phyloP scores from a whole-genome alignment of 148 eudicot genomes.

The Cornus suecica region DNA sequence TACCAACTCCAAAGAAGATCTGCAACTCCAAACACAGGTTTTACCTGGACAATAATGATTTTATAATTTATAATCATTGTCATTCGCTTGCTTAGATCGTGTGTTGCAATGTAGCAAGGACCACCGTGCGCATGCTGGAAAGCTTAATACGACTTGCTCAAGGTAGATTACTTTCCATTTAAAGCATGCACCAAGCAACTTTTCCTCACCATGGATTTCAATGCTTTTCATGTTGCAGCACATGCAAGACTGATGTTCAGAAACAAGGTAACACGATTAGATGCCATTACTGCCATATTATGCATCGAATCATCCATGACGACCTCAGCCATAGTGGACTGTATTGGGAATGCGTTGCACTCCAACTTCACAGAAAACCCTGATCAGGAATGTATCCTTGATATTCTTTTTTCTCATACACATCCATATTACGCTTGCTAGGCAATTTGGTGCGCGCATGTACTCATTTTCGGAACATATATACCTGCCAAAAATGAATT shows the following conservation, averaged over 20 bases:
- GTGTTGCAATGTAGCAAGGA: conserved; percentile 57
- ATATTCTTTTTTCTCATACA: not conserved
- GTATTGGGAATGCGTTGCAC: conserved; percentile 87
- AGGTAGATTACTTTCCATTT: conserved; percentile 21
- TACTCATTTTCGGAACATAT: not conserved
- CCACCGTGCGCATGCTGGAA: conserved; percentile 93
- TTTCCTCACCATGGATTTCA: not conserved
- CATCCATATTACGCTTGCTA: not conserved
- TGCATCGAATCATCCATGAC: conserved; percentile 99
- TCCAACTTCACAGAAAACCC: conserved; percentile 90
- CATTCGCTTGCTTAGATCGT: conserved; percentile 9
- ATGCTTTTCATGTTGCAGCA: conserved; percentile 34
- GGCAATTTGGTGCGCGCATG: not conserved
- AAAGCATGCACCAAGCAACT: not conserved
- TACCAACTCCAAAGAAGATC: conserved; percentile 92
- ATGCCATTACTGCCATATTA: conserved; percentile 88
- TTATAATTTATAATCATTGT: not conserved
- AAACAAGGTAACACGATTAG: conserved; percentile 76
- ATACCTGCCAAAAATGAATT: not conserved
- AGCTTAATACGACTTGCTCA: conserved; percentile 94
- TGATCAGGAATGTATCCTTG: conserved; percentile 76
- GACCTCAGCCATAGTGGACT: conserved; percentile 88
- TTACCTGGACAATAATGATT: not conserved
- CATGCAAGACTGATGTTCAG: conserved; percentile 97
- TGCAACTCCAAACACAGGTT: conserved; percentile 74